Evolutionary conservation across 2,329 filamentous ascomycete species (phyloP), one percentile per base, ranked within the genome.

Genomic region (Sporothrix protearum): DNA sequence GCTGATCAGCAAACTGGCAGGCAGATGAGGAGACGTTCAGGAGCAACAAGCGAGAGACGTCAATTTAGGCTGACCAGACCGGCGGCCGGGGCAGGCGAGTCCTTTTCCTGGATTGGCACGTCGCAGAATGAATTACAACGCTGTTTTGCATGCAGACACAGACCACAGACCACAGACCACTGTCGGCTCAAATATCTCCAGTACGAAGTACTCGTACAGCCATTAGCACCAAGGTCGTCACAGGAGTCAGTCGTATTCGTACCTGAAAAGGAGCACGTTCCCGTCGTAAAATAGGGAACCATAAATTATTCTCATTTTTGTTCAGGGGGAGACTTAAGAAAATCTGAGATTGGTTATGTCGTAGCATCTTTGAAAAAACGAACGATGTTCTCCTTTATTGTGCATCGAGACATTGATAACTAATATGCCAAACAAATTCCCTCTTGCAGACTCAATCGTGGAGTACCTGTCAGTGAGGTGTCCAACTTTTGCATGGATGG

Each of bases 81-180:
- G 30, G 9, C 36, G n/a, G 33, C 14, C 33, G 36, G 10, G 36
- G 59, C 7, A n/a, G 33, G 59, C 59, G 36, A 45, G 45, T 63
- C 10, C 19, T 63, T 63, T 42, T 7, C n/a, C 59, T 45, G 19
- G 36, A 63, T 14, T 42, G 36, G 59, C 5, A 28, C 59, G 36
- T 63, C 45, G 12, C 59, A 63, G 59, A 63, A 45, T 63, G 59
- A 36, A 63, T 25, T 63, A 42, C 59, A 42, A 45, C 36, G 12
- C 59, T 25, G 59, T 25, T 63, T 63, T 39, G n/a, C 28, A 59
- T 33, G 25, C 55, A 63, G 36, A 28, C 19, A 63, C 59, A 45
- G 36, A 63, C 33, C 12, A 30, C 53, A 53, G 49, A 25, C 10
- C 22, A 53, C 49, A 53, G 49, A 53, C 22, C 49, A 53, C n/a